Percentiles rank a stretch among this genome's conserved stretches.
Conservation (phyloP, 805 yeast genomes). For the Candida tallmaniae region DNA sequence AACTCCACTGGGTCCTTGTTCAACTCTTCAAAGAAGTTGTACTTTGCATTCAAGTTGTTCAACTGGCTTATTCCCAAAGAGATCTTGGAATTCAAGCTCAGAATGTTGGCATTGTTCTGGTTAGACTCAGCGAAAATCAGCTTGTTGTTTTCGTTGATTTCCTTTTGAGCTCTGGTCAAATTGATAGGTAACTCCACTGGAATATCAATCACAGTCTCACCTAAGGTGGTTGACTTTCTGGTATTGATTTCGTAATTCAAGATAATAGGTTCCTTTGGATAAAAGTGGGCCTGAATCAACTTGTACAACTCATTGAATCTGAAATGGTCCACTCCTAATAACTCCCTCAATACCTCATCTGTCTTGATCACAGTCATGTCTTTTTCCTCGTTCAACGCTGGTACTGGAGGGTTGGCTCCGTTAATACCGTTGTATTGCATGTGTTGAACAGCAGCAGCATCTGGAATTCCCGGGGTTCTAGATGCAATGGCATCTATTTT, state of each 20-base stretch:
- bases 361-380: constrained; percentile 32
- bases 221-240: constrained; percentile 70
- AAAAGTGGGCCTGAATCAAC: constrained; percentile 58
- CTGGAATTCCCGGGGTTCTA: constrained; percentile 13
- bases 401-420: constrained; percentile 11
- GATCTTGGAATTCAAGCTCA: constrained; percentile 39
- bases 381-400: constrained; percentile 19
- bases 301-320: constrained; percentile 72
- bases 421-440: constrained; percentile 15
- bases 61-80: constrained; percentile 48
- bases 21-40: constrained; percentile 72
- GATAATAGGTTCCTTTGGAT: constrained; percentile 78
- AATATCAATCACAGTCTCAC: constrained; percentile 76
- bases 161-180: constrained; percentile 33
- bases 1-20: constrained; percentile 75
- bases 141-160: constrained; percentile 32
- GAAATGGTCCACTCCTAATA: constrained; percentile 49
- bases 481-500: constrained; percentile 37
- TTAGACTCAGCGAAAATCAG: constrained; percentile 40
- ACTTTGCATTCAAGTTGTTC: constrained; percentile 57
- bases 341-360: constrained; percentile 43
- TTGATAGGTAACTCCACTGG: constrained; percentile 40
- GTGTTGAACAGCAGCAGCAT: too few relatives aligned
- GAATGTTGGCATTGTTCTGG: constrained; percentile 40
- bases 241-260: constrained; percentile 75